Base-by-base conservation (phyloP, 306 rosid genomes). In the apple (Malus domestica) region DNA sequence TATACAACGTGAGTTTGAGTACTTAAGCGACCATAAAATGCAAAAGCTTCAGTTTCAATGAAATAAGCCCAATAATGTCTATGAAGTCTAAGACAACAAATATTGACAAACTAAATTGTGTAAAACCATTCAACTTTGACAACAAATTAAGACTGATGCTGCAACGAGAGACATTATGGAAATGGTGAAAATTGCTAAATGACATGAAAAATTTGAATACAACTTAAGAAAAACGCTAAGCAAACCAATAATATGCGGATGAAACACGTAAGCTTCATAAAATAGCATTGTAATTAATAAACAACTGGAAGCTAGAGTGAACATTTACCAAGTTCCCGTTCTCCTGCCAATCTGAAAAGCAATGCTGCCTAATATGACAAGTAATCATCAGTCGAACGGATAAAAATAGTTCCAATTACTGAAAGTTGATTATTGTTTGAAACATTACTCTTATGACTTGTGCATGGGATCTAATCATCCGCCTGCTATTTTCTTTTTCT, bases 311-410 rank as follows among this genome's bases (percentile, higher is more conserved):
- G 22, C 44, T 32, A 78, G 73, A 74, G 76, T 71, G 68, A 66
- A 54, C 76, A 54, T 5, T 33, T 93, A 94, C 98, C 98, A 71
- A 76, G 84, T 84, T 87, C 83, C 52, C 86, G 86, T 76, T 94
- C 98, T 69, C 98, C 98, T 6, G 98, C 98, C 86, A 84, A 82
- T 83, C 77, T 92, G 92, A 94, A 94, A 80, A 94, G 97, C 81
- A 91, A 77, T 67, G 98, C 95, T 32, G 97, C 98, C 97, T 94
- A 82, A 78, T 68, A 68, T 66, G 84, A 77, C 73, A 85, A 83
- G 73, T 46, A 84, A 69, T 35, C 55, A 73, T 57, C 67, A 80
- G 71, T 87, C 72, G 88, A 72, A 69, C 74, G 16, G 61, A 35
- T 32, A 4, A 82, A 54, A 67, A 72, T 4, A 11, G 33, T 30